A percentile compares a stretch with the other conserved stretches of the same genome.
phyloP scores from a whole-genome alignment of 1,139 yeast genomes.

The Pichia sp. region DNA sequence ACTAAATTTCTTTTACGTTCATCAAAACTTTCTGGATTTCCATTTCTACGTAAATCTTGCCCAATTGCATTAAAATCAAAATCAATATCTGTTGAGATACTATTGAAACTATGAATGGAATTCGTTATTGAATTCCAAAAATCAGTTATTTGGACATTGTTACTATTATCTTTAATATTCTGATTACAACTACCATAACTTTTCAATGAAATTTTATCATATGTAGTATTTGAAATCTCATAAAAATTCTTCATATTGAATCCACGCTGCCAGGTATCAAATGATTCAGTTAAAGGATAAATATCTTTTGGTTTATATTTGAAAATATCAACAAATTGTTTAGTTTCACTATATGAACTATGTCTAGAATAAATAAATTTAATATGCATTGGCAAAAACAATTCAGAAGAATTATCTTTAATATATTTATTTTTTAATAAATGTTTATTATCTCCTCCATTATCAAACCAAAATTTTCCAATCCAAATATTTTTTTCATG shows the following conservation, averaged over 20 bases:
- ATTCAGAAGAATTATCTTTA: not conserved
- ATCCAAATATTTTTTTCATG: not conserved
- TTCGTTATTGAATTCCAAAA: conserved; percentile 2
- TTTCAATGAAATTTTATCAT: conserved; percentile 5
- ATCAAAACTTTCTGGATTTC: not conserved
- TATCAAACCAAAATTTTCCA: conserved; percentile 1
- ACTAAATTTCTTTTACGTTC: not conserved
- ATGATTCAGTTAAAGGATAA: conserved; percentile 18
- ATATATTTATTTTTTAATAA: conserved; percentile 5
- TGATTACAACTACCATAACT: conserved; percentile 5
- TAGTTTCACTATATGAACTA: conserved; percentile 18
- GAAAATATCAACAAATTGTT: conserved; percentile 14
- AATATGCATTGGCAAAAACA: conserved; percentile 12
- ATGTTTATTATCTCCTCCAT: too few relatives aligned
- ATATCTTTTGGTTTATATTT: conserved; percentile 12
- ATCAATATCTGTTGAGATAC: conserved; percentile 4
- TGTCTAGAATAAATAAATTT: conserved; percentile 17
- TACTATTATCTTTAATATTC: not conserved
- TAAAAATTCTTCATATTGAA: conserved; percentile 15
- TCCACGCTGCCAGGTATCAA: conserved; percentile 12
- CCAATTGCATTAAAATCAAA: conserved; percentile 6
- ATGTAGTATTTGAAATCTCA: conserved; percentile 6
- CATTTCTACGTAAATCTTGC: not conserved
- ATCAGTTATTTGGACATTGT: not conserved
- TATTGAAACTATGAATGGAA: conserved; percentile 2